Evolutionary conservation across 2,329 filamentous ascomycete genomes (phyloP).

Genomic region (Fusarium subglutinans): DNA sequence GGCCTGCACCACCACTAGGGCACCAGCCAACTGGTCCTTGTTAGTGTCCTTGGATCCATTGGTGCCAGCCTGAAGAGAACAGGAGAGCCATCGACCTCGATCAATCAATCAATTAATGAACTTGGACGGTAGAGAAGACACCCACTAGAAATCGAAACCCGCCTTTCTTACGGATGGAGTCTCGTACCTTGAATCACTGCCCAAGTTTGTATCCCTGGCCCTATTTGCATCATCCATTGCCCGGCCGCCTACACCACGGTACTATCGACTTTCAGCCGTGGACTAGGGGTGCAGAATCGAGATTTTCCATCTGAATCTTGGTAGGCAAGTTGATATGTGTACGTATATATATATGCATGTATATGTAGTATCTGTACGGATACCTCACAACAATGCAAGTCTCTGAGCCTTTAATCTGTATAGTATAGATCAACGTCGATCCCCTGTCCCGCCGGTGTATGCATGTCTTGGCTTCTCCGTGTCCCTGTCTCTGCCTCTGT

Average conservation of each 20-base stretch:
- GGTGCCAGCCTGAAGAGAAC: neutral
- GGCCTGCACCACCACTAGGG: conserved; percentile 21
- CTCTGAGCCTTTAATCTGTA: conserved; percentile 10
- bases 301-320: conserved; percentile 41
- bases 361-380: neutral
- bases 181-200: neutral
- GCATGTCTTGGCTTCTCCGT: conserved; percentile 15
- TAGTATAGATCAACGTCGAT: conserved; percentile 40
- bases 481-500: neutral
- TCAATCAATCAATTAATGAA: neutral
- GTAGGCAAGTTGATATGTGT: neutral
- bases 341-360: neutral
- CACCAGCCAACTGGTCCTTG: conserved; percentile 2
- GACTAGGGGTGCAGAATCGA: conserved; percentile 24
- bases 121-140: neutral
- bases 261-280: conserved; percentile 7
- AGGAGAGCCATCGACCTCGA: neutral
- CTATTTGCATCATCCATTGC: neutral
- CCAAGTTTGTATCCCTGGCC: neutral
- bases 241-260: neutral
- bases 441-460: conserved; percentile 12
- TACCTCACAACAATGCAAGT: conserved; percentile 25
- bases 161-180: neutral
- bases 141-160: neutral
- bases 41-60: neutral